A percentile compares a stretch with the other conserved stretches of the same genome.
These are phyloP conservation scores for Geotrichum ghanense DNA, from an alignment of 805 yeast species.

Conservation along the genomic window DNA sequence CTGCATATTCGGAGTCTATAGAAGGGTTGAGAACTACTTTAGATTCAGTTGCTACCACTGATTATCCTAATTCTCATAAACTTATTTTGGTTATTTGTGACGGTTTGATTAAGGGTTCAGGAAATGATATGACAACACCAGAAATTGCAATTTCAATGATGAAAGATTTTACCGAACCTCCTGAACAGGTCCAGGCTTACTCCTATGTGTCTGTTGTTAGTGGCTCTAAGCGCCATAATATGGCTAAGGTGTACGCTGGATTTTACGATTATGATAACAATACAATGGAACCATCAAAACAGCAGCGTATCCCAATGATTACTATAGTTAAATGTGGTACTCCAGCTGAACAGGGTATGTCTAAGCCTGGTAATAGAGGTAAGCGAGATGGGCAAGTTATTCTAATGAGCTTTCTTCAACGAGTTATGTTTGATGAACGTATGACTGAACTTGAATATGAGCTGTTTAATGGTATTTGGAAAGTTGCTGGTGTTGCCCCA, in stretches of 20 bases:
- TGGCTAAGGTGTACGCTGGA: constrained; percentile 95
- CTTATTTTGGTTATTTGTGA: constrained; percentile 79
- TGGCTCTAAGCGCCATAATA: constrained; percentile 90
- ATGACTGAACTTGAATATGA: constrained; percentile 87
- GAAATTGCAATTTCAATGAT: constrained; percentile 82
- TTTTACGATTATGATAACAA: constrained; percentile 75
- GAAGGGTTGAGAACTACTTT: constrained; percentile 77
- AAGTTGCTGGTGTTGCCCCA: constrained; percentile 67
- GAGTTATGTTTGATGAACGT: constrained; percentile 81
- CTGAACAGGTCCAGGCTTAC: constrained; percentile 65
- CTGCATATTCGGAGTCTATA: constrained; percentile 91
- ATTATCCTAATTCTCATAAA: constrained; percentile 91
- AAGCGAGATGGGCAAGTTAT: constrained; percentile 91
- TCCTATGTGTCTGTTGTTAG: constrained; percentile 94
- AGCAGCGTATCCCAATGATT: constrained; percentile 68
- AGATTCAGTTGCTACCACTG: constrained; percentile 88
- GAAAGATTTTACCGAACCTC: constrained; percentile 61
- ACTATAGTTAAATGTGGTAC: constrained; percentile 81
- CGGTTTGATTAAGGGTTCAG: constrained; percentile 90
- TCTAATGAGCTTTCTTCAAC: constrained; percentile 82
- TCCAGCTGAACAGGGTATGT: constrained; percentile 57
- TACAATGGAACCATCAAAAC: constrained; percentile 70
- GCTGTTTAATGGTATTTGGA: constrained; percentile 63
- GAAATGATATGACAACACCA: constrained; percentile 79
- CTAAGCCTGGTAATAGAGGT: constrained; percentile 91